phyloP scores from a whole-genome alignment of 1,284 basidiomycete species.

The Kwoniella shivajii region DNA sequence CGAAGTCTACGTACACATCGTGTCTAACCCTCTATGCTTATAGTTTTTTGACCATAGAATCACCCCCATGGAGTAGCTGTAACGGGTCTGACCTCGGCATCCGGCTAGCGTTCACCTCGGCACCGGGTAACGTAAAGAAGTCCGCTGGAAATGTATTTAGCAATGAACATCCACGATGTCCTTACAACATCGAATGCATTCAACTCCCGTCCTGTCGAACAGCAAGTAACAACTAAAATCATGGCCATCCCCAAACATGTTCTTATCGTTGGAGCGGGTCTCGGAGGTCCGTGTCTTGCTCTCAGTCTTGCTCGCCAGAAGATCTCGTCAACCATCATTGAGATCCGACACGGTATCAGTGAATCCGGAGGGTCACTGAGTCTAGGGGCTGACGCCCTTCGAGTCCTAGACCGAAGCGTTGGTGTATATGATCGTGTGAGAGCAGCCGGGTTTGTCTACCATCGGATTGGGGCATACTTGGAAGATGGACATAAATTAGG shows the following conservation, averaged over 20 bases:
- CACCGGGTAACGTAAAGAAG: too few relatives aligned
- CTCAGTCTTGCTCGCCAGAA: constrained; percentile 21
- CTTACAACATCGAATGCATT: too few relatives aligned
- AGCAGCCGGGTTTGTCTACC: constrained; percentile 19
- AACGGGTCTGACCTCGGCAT: too few relatives aligned
- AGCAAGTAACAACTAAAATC: too few relatives aligned
- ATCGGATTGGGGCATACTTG: constrained; percentile 13
- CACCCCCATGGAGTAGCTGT: too few relatives aligned
- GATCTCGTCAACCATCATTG: constrained; percentile 32
- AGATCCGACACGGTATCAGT: constrained; percentile 16
- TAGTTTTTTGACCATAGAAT: too few relatives aligned
- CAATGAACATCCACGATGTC: too few relatives aligned
- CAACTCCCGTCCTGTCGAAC: too few relatives aligned
- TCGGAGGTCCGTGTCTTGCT: constrained; percentile 30
- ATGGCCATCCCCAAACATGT: constrained; percentile 1
- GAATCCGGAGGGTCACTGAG: constrained; percentile 28
- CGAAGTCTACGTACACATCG: too few relatives aligned
- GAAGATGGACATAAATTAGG: constrained; percentile 25
- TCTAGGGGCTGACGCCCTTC: constrained; percentile 24
- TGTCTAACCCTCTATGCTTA: too few relatives aligned
- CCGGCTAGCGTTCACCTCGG: too few relatives aligned
- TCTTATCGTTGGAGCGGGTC: constrained; percentile 27
- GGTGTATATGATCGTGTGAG: constrained; percentile 24
- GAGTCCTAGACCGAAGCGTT: constrained; percentile 23
- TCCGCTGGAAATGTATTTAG: too few relatives aligned